Conservation (phyloP, 108 stramenopile genomes). For the Skeletonema potamos region DNA sequence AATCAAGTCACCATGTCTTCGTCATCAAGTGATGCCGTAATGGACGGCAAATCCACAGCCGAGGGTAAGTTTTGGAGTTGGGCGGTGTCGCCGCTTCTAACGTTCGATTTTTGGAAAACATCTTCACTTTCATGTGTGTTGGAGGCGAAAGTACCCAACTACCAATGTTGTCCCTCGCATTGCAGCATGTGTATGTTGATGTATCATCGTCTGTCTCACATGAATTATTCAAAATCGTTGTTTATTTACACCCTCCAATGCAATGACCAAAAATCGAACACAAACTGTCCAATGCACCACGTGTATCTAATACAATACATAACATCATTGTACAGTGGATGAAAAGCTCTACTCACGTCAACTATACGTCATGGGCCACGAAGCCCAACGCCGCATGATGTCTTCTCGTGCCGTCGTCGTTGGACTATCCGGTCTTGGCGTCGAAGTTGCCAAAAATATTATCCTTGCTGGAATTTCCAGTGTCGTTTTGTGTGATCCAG, state of each 20-base stretch:
- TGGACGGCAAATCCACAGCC: not conserved
- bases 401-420: conserved; percentile 86
- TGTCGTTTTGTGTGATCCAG: conserved; percentile 75
- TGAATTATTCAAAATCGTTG: too few species aligned
- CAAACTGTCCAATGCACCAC: not conserved
- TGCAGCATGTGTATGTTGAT: not conserved
- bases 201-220: not conserved
- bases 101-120: not conserved
- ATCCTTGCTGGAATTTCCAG: conserved; percentile 89
- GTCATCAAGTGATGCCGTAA: not conserved
- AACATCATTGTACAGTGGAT: conserved; percentile 67
- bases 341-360: conserved; percentile 98
- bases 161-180: not conserved
- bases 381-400: conserved; percentile 97
- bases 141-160: not conserved
- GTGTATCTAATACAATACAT: not conserved
- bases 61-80: not conserved
- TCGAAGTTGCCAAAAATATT: conserved; percentile 94
- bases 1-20: not conserved
- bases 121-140: not conserved
- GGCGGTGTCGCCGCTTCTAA: not conserved
- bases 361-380: conserved; percentile 99
- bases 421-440: conserved; percentile 92
- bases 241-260: not conserved
- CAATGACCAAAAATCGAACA: not conserved